phyloP scores from a whole-genome alignment of 331 rosid genomes.

The Quercus tomentella region DNA sequence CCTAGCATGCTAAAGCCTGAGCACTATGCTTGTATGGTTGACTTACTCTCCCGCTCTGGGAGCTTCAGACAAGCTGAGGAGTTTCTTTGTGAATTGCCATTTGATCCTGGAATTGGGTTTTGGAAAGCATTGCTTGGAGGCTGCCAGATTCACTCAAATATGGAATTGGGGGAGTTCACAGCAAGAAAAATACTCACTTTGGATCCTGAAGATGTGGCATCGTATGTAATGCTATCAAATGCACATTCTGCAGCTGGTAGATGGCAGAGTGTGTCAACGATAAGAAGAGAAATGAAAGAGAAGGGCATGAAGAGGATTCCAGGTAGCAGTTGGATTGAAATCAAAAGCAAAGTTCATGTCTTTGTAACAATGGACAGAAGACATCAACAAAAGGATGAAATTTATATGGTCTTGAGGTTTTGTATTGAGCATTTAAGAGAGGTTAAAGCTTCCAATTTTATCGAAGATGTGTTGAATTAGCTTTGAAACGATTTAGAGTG shows the following conservation, averaged over 20 bases:
- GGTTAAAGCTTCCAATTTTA: slow-evolving; percentile 29
- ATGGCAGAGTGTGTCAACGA: slow-evolving; percentile 57
- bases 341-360: slow-evolving; percentile 53
- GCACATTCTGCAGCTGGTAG: slow-evolving; percentile 85
- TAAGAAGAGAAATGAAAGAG: slow-evolving; percentile 75
- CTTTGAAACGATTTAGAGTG: not conserved
- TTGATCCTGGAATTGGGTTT: slow-evolving; percentile 81
- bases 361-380: slow-evolving; percentile 56
- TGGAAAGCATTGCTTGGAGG: slow-evolving; percentile 97
- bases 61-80: slow-evolving; percentile 56
- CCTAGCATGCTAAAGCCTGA: slow-evolving; percentile 62
- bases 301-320: slow-evolving; percentile 81
- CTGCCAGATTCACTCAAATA: slow-evolving; percentile 77
- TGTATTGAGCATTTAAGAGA: slow-evolving; percentile 43
- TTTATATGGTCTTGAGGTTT: slow-evolving; percentile 33
- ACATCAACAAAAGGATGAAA: slow-evolving; percentile 50
- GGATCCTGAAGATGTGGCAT: slow-evolving; percentile 83
- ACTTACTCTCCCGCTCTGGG: slow-evolving; percentile 75
- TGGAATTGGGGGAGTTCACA: slow-evolving; percentile 67
- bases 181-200: slow-evolving; percentile 55
- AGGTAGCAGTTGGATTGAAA: slow-evolving; percentile 94
- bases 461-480: not conserved
- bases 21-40: slow-evolving; percentile 95
- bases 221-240: slow-evolving; percentile 88
- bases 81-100: slow-evolving; percentile 56